phyloP scores from a whole-genome alignment of 345 rosid genomes.

The Moricandia arvensis region DNA sequence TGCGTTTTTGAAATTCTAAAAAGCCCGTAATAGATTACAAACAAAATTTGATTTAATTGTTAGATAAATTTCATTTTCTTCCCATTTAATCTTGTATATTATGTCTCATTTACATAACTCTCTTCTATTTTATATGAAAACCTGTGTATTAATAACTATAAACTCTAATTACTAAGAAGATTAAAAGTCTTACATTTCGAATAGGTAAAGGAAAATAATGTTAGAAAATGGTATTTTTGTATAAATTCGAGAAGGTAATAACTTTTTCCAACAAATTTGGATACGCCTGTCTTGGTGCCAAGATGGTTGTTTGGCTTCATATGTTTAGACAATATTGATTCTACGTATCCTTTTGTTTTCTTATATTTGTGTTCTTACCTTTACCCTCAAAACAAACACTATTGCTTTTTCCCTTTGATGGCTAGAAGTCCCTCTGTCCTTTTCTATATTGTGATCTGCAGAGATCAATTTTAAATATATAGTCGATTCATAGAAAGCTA shows the following conservation, averaged over 20 bases:
- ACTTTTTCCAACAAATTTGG: constrained; percentile 37
- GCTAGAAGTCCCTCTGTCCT: background rate
- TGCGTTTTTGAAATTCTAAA: too few species aligned
- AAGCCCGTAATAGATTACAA: too few species aligned
- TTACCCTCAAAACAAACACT: constrained; percentile 21
- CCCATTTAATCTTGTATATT: too few species aligned
- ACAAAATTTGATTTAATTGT: too few species aligned
- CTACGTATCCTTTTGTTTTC: constrained; percentile 39
- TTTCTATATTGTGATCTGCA: background rate
- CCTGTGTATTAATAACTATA: background rate
- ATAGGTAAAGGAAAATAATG: background rate
- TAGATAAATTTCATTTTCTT: too few species aligned
- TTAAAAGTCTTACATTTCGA: background rate
- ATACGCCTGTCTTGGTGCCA: constrained; percentile 36
- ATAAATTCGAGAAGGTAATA: constrained; percentile 22
- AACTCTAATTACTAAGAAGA: background rate
- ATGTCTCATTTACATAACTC: too few species aligned
- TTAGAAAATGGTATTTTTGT: background rate
- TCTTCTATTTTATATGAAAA: too few species aligned
- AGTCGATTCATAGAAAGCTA: too few species aligned
- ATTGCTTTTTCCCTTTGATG: constrained; percentile 12
- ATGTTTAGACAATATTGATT: constrained; percentile 36
- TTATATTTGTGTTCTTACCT: constrained; percentile 19
- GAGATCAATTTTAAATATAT: background rate
- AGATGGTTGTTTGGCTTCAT: constrained; percentile 36